Evolutionary conservation across 495 filamentous ascomycete species (phyloP).

Genomic region (Xylona heveae): DNA sequence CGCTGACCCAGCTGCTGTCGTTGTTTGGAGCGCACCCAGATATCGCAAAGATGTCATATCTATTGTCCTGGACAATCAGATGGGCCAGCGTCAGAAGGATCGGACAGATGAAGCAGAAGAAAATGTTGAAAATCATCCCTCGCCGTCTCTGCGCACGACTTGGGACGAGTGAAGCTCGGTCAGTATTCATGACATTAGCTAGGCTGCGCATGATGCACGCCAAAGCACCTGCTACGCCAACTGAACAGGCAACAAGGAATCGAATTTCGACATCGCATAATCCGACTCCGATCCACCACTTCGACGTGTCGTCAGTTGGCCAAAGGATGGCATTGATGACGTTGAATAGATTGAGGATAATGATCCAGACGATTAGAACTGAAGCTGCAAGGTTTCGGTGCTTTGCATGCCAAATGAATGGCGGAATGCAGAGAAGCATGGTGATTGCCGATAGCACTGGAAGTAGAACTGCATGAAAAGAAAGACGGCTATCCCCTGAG

Average conservation of each 20-base stretch:
- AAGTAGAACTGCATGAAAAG: constrained; percentile 10
- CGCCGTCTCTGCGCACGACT: constrained; percentile 29
- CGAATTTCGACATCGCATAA: constrained; percentile 75
- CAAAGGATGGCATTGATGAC: constrained; percentile 67
- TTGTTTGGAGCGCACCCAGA: constrained; percentile 46
- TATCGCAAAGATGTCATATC: constrained; percentile 56
- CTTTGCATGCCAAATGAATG: constrained; percentile 29
- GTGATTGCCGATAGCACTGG: constrained; percentile 31
- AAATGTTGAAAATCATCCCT: constrained; percentile 32
- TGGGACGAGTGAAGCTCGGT: constrained; percentile 29
- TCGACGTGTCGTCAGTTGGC: constrained; percentile 42
- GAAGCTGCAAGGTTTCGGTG: constrained; percentile 39
- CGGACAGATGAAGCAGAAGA: constrained; percentile 51
- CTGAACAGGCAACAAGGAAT: constrained; percentile 35
- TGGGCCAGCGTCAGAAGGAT: constrained; percentile 41
- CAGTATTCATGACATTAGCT: constrained; percentile 44
- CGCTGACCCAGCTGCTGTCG: constrained; percentile 47
- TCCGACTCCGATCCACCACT: constrained; percentile 52
- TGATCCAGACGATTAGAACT: constrained; percentile 40
- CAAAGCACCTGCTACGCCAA: constrained; percentile 39
- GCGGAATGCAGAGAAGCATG: constrained; percentile 33
- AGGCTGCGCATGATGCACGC: constrained; percentile 56
- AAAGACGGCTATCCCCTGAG: constrained; percentile 1
- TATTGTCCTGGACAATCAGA: constrained; percentile 41
- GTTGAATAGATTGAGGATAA: constrained; percentile 41